Conservation (phyloP, 306 rosid species). For the Quercus gilva region DNA sequence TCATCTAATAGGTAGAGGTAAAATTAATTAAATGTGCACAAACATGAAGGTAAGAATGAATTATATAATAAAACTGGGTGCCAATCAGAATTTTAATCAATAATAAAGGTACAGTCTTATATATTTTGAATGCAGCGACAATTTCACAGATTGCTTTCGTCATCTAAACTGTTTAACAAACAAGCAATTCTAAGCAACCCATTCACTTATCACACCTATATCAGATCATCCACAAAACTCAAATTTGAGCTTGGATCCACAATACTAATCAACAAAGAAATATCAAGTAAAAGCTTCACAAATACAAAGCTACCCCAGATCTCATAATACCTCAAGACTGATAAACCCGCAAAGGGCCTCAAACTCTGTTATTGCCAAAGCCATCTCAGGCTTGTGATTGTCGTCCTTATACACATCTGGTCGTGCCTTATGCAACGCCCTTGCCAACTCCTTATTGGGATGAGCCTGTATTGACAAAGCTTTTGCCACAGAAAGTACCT, state of each 20-base stretch:
- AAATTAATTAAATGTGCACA: neutral
- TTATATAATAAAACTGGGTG: neutral
- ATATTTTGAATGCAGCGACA: neutral
- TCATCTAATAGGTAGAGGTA: neutral
- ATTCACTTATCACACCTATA: neutral
- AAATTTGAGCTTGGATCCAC: slow-evolving; percentile 4
- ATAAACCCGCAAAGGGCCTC: slow-evolving; percentile 92
- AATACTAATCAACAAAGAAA: neutral
- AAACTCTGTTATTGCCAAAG: slow-evolving; percentile 73
- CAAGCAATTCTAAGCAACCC: slow-evolving; percentile 1
- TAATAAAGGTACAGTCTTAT: neutral
- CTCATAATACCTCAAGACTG: slow-evolving; percentile 52
- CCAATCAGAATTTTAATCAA: neutral
- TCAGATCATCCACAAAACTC: neutral
- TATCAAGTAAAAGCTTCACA: neutral
- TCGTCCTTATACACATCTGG: slow-evolving; percentile 81
- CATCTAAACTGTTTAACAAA: neutral
- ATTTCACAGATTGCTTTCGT: neutral
- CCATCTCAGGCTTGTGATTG: slow-evolving; percentile 98
- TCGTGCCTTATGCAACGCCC: slow-evolving; percentile 61
- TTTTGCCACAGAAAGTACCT: slow-evolving; percentile 88
- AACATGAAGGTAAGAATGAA: neutral
- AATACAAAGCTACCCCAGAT: neutral
- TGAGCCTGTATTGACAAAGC: slow-evolving; percentile 97
- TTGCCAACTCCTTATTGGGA: slow-evolving; percentile 89